phyloP scores from a whole-genome alignment of 2,329 filamentous ascomycete genomes.

The Verticillium longisporum region DNA sequence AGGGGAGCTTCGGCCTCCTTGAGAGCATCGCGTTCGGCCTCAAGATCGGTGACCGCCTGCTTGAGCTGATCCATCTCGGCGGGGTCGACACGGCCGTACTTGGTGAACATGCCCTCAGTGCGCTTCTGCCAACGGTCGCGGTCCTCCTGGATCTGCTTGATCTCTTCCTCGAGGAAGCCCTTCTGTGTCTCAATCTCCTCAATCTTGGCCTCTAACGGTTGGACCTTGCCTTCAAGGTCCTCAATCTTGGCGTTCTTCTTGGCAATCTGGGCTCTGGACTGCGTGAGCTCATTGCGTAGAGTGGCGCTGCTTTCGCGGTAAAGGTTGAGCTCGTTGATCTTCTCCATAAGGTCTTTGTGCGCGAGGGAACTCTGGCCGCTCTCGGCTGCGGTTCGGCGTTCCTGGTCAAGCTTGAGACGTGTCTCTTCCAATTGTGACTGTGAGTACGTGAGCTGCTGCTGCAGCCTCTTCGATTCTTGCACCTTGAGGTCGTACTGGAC shows the following conservation, averaged over 20 bases:
- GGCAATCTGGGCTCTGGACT: slow-evolving; percentile 67
- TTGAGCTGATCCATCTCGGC: slow-evolving; percentile 88
- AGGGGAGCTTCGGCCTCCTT: slow-evolving; percentile 43
- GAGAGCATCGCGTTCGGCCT: slow-evolving; percentile 56
- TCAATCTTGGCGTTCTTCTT: slow-evolving; percentile 71
- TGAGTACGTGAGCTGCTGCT: slow-evolving; percentile 83
- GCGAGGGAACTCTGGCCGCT: slow-evolving; percentile 66
- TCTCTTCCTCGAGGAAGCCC: slow-evolving; percentile 76
- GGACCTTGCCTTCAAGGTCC: slow-evolving; percentile 65
- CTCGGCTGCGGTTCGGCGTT: slow-evolving; percentile 71
- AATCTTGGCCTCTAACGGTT: slow-evolving; percentile 78
- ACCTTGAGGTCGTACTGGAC: slow-evolving; percentile 89
- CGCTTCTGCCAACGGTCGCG: slow-evolving; percentile 94
- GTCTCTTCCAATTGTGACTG: slow-evolving; percentile 85
- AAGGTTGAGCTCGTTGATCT: slow-evolving; percentile 89
- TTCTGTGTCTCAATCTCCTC: slow-evolving; percentile 77
- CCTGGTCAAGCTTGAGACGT: slow-evolving; percentile 82
- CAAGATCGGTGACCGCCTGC: slow-evolving; percentile 60
- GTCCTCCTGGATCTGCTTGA: slow-evolving; percentile 83
- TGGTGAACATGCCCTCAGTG: slow-evolving; percentile 89
- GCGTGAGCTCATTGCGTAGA: slow-evolving; percentile 76
- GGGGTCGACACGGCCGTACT: slow-evolving; percentile 92
- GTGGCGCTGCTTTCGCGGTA: slow-evolving; percentile 94
- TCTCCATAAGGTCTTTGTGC: slow-evolving; percentile 88
- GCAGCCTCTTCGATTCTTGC: slow-evolving; percentile 80